Base-by-base conservation (phyloP, 495 filamentous ascomycete species). In the Staphylotrichum longicolle region DNA sequence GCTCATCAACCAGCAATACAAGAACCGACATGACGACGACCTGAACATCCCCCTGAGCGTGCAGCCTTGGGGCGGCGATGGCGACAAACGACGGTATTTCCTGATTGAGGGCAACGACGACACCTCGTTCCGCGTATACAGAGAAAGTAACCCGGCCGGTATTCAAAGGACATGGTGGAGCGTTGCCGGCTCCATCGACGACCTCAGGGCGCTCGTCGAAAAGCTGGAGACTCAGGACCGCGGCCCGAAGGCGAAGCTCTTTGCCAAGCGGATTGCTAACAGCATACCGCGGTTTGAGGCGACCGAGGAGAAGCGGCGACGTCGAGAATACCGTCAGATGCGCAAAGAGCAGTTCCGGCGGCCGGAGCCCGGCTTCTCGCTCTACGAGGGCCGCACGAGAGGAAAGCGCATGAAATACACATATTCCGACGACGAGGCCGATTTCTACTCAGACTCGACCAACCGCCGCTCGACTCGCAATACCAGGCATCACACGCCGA, bases 341-440 rank as follows among this genome's bases (percentile, higher is more conserved):
- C 88, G 91, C 57, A 95, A 96, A 70, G 89, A 91, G 51, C 87
- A 88, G 58, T 98, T 98, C 74, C 81, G 85, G 55, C 87, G 93
- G 12, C 91, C 93, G 4, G 92, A 96, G 65, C 88, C 88, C 33
- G 92, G 91, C 4, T 92, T 93, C 74, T 96, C 91, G 12, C 79
- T 94, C 54, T 98, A 98, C 73, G 94, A 98, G 77, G 95, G 95
- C 42, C 91, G 94, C 47, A 98, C 95, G 0, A 85, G 94, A 55
- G 94, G 94, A 45, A 98, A 98, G 76, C 88, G 92, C 48, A 88
- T 96, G 74, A 95, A 90, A 70, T 98, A 98, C 64, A 97, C 92
- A 0, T 98, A 89, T 70, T 96, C 91, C 0, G 91, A 96, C 46
- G 92, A 96, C 44, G 91, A 95, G 66, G 88, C 87, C 20, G 86